Base-by-base conservation (phyloP, 2,329 filamentous ascomycete genomes). In the Geosmithia putterillii region DNA sequence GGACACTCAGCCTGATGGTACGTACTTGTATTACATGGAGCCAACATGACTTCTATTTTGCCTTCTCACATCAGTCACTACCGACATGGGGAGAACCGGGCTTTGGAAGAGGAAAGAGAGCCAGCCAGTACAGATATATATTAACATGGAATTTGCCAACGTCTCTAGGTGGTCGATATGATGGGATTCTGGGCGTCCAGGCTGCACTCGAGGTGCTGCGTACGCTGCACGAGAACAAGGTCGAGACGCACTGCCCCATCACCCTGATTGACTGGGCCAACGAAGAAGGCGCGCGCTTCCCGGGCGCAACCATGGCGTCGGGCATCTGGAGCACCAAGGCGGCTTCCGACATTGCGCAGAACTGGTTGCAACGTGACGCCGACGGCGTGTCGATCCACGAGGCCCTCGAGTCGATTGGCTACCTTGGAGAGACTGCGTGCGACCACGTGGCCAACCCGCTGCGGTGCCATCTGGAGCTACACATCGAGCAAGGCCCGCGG, bases 191-290 rank as follows among this genome's bases (percentile, higher is more conserved):
- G 0, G 86, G 86, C 7, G 73, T 92, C 6, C 69, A 76, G 20
- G 77, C 85, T 1, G 86, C 79, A 0, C 66, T 92, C 0, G 86
- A 92, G 60, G 79, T 83, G 57, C 63, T 92, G 15, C 74, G 70
- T 46, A 71, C 78, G 0, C 64, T 94, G 38, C 69, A 79, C 5
- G 84, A 89, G 17, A 73, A 80, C 47, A 66, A 73, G 19, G 66
- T 83, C 2, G 72, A 83, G 54, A 89, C 85, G 0, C 73, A 82
- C 39, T 83, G 76, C 35, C 80, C 81, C 1, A 71, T 89, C 0
- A 84, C 83, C 1, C 74, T 88, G 1, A 76, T 89, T 2, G 86
- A 88, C 54, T 86, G 81, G 82, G 87, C 82, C 2, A 86, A 86
- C 54, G 86, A 92, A 63, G 86, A 92, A 63, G 85, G 85, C 3